Base-by-base conservation (phyloP, 257 asterid genomes). In the Anisodus tanguticus region DNA sequence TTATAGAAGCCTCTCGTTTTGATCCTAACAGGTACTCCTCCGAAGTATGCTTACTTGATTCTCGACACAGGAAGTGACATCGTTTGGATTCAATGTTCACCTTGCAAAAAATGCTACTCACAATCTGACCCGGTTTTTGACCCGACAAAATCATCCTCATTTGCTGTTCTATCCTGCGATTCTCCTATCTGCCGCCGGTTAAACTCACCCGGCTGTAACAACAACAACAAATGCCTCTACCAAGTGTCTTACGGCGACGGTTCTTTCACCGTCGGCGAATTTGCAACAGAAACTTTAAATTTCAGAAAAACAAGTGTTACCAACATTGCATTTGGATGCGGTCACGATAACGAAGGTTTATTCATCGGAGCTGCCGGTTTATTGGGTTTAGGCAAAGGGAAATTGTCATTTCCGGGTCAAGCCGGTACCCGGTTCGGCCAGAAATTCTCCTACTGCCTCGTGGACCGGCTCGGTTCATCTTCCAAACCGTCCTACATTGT, bases 221-320 rank as follows among this genome's bases (percentile, higher is more conserved):
- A 90, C 8, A 76, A 87, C 9, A 31, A 31, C 35, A 90, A 86
- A 54, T 95, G 99, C 58, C 96, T 91, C 3, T 95, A 94, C 88
- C 96, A 94, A 68, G 97, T 93, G n/a, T 90, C 97, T 0, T 95
- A 95, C 88, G 98, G 99, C 7, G 99, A 95, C 41, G 97, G 98
- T 3, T 94, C 97, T 5, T 94, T 91, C 71, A 94, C 99, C 10
- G 84, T 90, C 59, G 98, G 99, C 0, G 96, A 94, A 16, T 94
- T 94, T 71, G 91, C 97, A 2, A 92, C 98, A 1, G 98, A 95
- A 82, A 95, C 99, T n/a, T 89, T 95, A 59, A 93, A 98, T 15
- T 95, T 95, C 82, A 74, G 98, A 16, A 43, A 85, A 22, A 87
- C 81, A 5, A 81, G 85, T 6, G 92, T 92, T 19, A 51, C 47